phyloP scores from a whole-genome alignment of 768 basidiomycete species.

The Xerocomus potaroensis region DNA sequence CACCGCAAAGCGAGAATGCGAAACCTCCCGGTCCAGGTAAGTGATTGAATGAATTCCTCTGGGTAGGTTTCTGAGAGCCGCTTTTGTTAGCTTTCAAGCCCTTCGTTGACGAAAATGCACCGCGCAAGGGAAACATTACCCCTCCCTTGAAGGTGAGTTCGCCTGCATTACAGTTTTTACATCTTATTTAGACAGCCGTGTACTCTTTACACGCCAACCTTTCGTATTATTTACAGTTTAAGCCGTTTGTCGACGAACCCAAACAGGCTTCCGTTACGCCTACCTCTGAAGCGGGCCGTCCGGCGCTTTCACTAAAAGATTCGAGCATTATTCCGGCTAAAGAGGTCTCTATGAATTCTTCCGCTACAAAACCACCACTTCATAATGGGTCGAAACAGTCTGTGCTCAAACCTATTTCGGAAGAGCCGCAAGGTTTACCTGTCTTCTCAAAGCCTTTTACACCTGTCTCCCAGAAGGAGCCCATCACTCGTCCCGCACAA shows the following conservation, averaged over 20 bases:
- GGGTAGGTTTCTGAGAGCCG: slow-evolving; percentile 16
- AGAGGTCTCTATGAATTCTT: slow-evolving; percentile 14
- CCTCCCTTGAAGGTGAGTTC: slow-evolving; percentile 18
- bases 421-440: slow-evolving; percentile 35
- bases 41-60: slow-evolving; percentile 12
- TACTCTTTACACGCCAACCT: background rate
- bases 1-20: slow-evolving; percentile 21
- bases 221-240: slow-evolving; percentile 44
- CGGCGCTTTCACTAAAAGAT: slow-evolving; percentile 53
- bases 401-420: slow-evolving; percentile 33
- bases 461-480: slow-evolving; percentile 44
- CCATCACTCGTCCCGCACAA: slow-evolving; percentile 23
- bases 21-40: slow-evolving; percentile 36
- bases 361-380: slow-evolving; percentile 26
- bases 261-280: slow-evolving; percentile 38
- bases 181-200: slow-evolving; percentile 9
- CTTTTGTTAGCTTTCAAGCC: slow-evolving; percentile 47
- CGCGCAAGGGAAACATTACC: slow-evolving; percentile 41
- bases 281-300: slow-evolving; percentile 31
- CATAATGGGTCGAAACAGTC: slow-evolving; percentile 16
- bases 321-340: slow-evolving; percentile 16
- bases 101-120: slow-evolving; percentile 60
- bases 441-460: slow-evolving; percentile 66
- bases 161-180: background rate
- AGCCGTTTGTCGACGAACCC: slow-evolving; percentile 58